Conservation (phyloP, 1,284 basidiomycete genomes). For the Cryptococcus hybrid region DNA sequence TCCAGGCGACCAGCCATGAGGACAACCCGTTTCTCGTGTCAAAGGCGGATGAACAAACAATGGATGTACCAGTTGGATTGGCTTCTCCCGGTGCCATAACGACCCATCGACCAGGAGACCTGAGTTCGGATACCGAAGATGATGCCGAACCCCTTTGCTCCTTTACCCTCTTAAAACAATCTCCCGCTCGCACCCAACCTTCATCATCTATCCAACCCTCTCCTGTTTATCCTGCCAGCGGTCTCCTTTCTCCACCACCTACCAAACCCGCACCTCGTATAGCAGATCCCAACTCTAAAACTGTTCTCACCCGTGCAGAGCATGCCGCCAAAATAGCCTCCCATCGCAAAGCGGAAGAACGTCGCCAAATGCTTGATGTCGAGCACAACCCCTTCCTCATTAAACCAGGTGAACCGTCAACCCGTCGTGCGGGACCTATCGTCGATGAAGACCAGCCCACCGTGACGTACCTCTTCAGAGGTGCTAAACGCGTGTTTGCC, state of each 20-base stretch:
- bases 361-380: constrained; percentile 23
- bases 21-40: constrained; percentile 30
- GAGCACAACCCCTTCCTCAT: constrained; percentile 42
- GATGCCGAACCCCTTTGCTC: constrained; percentile 3
- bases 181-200: background rate
- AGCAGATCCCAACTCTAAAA: background rate
- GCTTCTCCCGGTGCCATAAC: constrained; percentile 18
- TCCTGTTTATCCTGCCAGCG: background rate
- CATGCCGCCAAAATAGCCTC: constrained; percentile 4
- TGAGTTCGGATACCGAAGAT: constrained; percentile 6
- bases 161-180: background rate
- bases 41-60: background rate
- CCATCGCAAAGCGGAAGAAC: constrained; percentile 2
- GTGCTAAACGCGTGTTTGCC: constrained; percentile 43
- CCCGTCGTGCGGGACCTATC: constrained; percentile 11
- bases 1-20: constrained; percentile 12
- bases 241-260: constrained; percentile 19
- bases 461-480: constrained; percentile 46
- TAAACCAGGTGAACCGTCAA: constrained; percentile 29
- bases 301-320: constrained; percentile 3
- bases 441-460: constrained; percentile 29
- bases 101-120: constrained; percentile 8
- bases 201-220: background rate
- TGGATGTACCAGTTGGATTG: constrained; percentile 10
- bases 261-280: constrained; percentile 17